Evolutionary conservation across 2,329 filamentous ascomycete species (phyloP).

Genomic region (Dactylellina parvicollis): DNA sequence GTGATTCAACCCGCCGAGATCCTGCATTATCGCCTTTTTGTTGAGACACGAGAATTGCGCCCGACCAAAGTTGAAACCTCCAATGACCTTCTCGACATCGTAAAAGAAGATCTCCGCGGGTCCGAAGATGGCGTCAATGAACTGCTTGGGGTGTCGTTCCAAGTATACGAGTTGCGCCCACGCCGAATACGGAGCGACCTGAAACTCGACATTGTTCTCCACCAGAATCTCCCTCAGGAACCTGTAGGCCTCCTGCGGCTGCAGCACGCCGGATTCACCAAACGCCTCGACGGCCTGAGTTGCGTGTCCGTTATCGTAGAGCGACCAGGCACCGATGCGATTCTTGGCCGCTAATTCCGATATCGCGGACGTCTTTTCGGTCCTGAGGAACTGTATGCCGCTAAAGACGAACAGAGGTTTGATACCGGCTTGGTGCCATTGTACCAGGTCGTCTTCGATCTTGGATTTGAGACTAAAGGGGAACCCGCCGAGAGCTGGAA

Average conservation of each 20-base stretch:
- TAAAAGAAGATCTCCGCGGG: conserved; percentile 58
- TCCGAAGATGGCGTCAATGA: conserved; percentile 58
- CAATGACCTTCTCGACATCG: conserved; percentile 60
- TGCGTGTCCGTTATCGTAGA: conserved; percentile 84
- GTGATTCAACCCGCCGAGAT: conserved; percentile 70
- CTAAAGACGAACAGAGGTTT: conserved; percentile 91
- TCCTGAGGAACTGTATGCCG: conserved; percentile 80
- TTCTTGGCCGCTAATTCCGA: conserved; percentile 73
- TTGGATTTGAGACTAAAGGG: conserved; percentile 79
- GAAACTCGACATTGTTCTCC: conserved; percentile 57
- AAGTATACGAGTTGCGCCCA: conserved; percentile 59
- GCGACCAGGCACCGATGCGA: conserved; percentile 82
- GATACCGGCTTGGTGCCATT: conserved; percentile 75
- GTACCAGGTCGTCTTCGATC: conserved; percentile 79
- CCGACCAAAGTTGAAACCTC: conserved; percentile 73
- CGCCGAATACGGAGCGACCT: conserved; percentile 58
- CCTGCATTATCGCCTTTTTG: conserved; percentile 76
- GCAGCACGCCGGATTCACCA: conserved; percentile 75
- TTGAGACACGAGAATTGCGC: conserved; percentile 72
- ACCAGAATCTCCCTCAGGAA: conserved; percentile 56
- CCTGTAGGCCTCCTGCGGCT: conserved; percentile 57
- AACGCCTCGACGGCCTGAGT: conserved; percentile 86
- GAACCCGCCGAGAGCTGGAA: conserved; percentile 87
- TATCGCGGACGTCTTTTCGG: conserved; percentile 72
- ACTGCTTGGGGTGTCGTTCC: conserved; percentile 57